Evolutionary conservation across 2,329 filamentous ascomycete genomes (phyloP).

Genomic region (Aureobasidium sp.): DNA sequence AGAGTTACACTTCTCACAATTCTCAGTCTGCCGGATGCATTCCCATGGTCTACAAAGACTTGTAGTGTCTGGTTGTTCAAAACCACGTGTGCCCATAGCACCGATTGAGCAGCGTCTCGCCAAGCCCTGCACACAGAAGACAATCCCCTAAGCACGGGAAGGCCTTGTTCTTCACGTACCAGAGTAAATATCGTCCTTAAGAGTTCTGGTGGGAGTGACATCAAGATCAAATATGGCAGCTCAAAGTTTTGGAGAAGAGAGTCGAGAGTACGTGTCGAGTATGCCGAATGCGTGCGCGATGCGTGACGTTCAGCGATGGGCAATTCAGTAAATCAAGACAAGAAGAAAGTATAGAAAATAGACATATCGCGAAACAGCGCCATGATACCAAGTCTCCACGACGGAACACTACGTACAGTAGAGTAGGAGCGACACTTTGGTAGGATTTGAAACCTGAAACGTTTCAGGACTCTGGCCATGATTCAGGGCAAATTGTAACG

Average conservation of each 20-base stretch:
- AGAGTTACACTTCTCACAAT: neutral
- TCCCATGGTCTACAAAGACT: no score
- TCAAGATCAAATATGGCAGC: no score
- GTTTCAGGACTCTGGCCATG: neutral
- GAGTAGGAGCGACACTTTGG: neutral
- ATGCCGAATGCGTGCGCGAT: neutral
- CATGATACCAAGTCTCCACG: no score
- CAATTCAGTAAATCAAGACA: no score
- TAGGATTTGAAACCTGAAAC: neutral
- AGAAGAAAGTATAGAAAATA: no score
- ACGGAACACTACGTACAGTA: no score
- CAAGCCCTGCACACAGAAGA: neutral
- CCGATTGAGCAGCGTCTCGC: neutral
- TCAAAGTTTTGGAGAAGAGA: no score
- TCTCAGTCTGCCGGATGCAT: neutral
- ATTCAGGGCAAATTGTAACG: neutral
- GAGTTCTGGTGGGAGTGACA: neutral
- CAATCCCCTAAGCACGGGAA: neutral
- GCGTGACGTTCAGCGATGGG: no score
- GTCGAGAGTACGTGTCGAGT: neutral
- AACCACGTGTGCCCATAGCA: neutral
- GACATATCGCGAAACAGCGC: no score
- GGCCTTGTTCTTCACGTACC: neutral
- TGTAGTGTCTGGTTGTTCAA: neutral
- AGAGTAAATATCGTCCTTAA: neutral